These are phyloP conservation scores for Trametes cinnabarina DNA, from an alignment of 768 basidiomycete species.

Conservation along the genomic window DNA sequence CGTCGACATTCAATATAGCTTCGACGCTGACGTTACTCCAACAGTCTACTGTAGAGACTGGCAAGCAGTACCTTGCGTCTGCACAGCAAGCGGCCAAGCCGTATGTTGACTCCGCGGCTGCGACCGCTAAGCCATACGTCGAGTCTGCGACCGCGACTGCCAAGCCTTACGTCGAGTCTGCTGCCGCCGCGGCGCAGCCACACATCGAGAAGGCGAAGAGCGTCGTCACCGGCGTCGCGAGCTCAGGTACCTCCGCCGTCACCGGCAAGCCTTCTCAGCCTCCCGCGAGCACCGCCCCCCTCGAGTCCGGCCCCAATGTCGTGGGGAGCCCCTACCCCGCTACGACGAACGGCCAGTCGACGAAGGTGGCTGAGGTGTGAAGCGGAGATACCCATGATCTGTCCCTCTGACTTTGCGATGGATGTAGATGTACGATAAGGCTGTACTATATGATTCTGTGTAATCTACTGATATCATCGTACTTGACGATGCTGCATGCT, in stretches of 20 bases:
- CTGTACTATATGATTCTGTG: not conserved
- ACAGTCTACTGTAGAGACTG: conserved; percentile 29
- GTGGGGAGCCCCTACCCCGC: conserved; percentile 31
- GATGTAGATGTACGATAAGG: not conserved
- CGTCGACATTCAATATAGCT: conserved; percentile 26
- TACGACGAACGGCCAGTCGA: conserved; percentile 20
- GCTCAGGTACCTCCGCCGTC: not conserved
- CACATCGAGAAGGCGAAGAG: conserved; percentile 20
- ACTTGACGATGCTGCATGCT: no score
- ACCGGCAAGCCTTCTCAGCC: conserved; percentile 21
- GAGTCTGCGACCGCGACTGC: conserved; percentile 38
- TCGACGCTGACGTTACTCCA: conserved; percentile 33
- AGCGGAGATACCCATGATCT: not conserved
- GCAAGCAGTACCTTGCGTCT: conserved; percentile 35
- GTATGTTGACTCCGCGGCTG: conserved; percentile 39
- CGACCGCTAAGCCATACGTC: conserved; percentile 38
- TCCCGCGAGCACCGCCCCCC: conserved; percentile 39
- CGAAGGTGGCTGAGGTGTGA: conserved; percentile 18
- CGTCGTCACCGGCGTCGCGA: conserved; percentile 2
- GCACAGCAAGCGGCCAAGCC: conserved; percentile 33
- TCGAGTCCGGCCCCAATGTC: conserved; percentile 40
- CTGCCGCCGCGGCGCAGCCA: conserved; percentile 21
- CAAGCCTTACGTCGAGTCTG: conserved; percentile 36
- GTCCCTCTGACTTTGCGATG: not conserved
- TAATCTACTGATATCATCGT: not conserved